Conservation (phyloP, 2,329 filamentous ascomycete genomes). For the Plectosphaerella cucumerina region DNA sequence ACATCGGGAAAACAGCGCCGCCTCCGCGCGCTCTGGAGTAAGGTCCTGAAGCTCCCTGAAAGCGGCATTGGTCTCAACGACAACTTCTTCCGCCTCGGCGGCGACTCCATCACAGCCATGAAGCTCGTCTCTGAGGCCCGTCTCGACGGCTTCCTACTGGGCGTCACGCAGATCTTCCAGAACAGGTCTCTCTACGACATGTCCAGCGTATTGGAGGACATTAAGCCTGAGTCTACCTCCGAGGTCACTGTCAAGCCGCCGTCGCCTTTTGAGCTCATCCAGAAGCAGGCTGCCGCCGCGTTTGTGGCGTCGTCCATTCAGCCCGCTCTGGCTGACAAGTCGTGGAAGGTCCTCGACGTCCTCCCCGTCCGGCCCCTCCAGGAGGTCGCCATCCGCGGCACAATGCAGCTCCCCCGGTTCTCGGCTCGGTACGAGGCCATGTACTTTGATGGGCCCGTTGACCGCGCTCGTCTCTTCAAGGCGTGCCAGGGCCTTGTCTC, state of each 20-base stretch:
- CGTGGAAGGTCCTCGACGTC: constrained; percentile 50
- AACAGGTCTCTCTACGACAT: constrained; percentile 46
- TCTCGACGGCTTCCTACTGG: constrained; percentile 41
- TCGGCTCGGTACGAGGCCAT: constrained; percentile 63
- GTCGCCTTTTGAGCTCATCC: constrained; percentile 48
- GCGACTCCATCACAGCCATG: constrained; percentile 59
- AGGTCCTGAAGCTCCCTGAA: constrained; percentile 37
- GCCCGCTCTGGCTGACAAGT: constrained; percentile 44
- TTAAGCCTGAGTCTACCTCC: constrained; percentile 11
- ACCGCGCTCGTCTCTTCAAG: constrained; percentile 41
- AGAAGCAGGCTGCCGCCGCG: constrained; percentile 28
- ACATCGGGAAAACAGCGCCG: constrained; percentile 37
- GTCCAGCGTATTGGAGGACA: constrained; percentile 42
- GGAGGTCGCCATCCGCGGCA: constrained; percentile 54
- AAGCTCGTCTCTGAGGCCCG: constrained; percentile 54
- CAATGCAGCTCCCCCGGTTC: constrained; percentile 53
- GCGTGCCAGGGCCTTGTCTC: constrained; percentile 53
- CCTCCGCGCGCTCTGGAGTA: constrained; percentile 44
- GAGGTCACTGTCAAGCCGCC: constrained; percentile 16
- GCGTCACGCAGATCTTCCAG: constrained; percentile 53
- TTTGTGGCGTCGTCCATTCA: constrained; percentile 45
- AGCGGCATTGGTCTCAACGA: constrained; percentile 48
- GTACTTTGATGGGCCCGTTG: constrained; percentile 49
- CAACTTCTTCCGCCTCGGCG: constrained; percentile 57
- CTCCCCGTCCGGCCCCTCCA: constrained; percentile 57